Base-by-base conservation (phyloP, 805 yeast genomes). In the Lachancea meyersii region DNA sequence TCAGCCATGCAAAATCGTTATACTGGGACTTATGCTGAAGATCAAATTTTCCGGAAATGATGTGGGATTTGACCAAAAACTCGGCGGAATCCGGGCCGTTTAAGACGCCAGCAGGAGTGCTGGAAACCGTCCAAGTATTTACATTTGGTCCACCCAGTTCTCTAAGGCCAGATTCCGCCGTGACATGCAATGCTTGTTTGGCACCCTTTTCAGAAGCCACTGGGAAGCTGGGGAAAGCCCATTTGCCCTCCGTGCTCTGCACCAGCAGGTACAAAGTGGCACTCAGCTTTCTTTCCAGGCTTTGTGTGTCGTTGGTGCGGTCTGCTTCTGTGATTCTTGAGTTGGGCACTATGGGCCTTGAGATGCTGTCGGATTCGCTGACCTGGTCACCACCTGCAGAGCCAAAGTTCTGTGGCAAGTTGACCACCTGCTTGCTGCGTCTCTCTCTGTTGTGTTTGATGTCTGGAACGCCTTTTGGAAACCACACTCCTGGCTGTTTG, bases 101-200 rank as follows among this genome's bases (percentile, higher is more conserved):
- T 48, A 82, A 57, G 1, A 82, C 78, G 34, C 81, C 88, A 32
- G 89, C 82, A 31, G 98, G 97, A 4, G 83, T 83, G 44, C 77
- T 78, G 19, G 97, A 87, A n/a, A 93, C 95, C 17, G 84, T 77
- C 86, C 94, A 91, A 34, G 87, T 82, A 65, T 87, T 84, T 60
- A 93, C 76, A 43, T 72, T 62, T 9, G 71, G 76, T 24, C 96
- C 95, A 16, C 96, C 96, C 17, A 84, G 54, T 18, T 63, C 53
- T 59, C 78, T 73, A 43, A 93, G 66, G 0, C 95, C 94, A 37
- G 73, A 65, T 61, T 85, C 86, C 2, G 96, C 96, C 28, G 79
- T 73, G 43, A 65, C 66, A 60, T 86, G 88, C 50, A 93, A 73
- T 13, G 86, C 75, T 35, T 69, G 65, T 3, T 68, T 64, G 21